Base-by-base conservation (phyloP, 768 basidiomycete species). In the Psilocybe cyanescens region DNA sequence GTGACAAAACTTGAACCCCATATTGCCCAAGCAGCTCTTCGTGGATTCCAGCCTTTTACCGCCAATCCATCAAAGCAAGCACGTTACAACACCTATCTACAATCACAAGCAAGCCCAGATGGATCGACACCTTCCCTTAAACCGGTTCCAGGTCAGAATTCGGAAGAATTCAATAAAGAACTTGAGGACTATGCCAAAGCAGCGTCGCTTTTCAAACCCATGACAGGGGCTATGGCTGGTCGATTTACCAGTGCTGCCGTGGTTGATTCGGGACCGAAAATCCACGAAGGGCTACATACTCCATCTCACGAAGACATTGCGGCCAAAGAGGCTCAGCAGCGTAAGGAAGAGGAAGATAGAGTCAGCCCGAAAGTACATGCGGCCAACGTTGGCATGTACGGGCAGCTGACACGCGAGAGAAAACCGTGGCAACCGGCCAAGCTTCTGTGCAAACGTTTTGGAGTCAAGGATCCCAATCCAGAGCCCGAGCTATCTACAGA, bases 391-490 rank as follows among this genome's bases (percentile, higher is more conserved):
- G 95, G 94, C 28, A 95, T 97, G 92, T 99, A 89, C 70, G 97
- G 97, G 0, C 79, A 84, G 12, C 76, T 96, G 72, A 99, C 97
- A 33, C 79, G 97, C 41, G 91, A 92, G 63, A 76, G 81, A 35
- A 81, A 76, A 58, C 72, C 82, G 0, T 99, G 94, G 90, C 86
- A 87, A 68, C 97, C 97, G 2, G 86, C 86, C n/a, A 81, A 81
- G 55, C 76, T 99, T 53, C 77, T 99, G 28, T 98, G 95, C 77
- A 97, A 97, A 74, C 86, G 97, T 33, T 98, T 99, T 73, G 91
- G 92, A 0, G 91, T 99, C 37, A 91, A 88, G 69, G 94, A 95
- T 65, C 96, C 96, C 0, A 83, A 93, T 67, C 87, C 87, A 7
- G 75, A 72, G n/a, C 71, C 70, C 61, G 86, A 85, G 17, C 65